These are phyloP conservation scores for Gossypium schwendimanii DNA, from an alignment of 441 rosid species.

Conservation along the genomic window DNA sequence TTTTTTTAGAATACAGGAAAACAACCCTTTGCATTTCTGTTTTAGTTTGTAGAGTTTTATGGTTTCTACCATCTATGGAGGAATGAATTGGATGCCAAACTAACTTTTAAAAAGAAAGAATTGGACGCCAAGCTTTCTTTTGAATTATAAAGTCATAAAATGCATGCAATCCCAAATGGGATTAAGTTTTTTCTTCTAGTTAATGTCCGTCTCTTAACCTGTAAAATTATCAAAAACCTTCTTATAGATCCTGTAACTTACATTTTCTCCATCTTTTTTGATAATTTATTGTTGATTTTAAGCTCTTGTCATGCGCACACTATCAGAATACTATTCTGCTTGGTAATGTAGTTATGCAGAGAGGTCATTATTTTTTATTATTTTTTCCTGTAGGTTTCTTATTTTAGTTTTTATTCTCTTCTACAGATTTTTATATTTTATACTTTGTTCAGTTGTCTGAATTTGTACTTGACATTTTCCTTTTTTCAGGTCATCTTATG, in stretches of 20 bases:
- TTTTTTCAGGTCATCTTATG: constrained; percentile 65
- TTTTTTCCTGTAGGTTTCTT: neutral
- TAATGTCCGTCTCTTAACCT: neutral
- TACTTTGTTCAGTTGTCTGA: neutral
- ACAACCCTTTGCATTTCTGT: neutral
- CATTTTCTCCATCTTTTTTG: neutral
- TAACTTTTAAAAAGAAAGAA: neutral
- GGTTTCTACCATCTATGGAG: constrained; percentile 2
- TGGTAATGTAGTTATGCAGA: neutral
- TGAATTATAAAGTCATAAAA: neutral
- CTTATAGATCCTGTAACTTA: neutral
- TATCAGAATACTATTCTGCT: neutral
- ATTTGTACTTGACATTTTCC: constrained; percentile 7
- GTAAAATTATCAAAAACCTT: neutral
- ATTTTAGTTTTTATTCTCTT: neutral
- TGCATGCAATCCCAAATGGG: neutral
- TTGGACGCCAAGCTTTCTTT: neutral
- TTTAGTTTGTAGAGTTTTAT: constrained; percentile 4
- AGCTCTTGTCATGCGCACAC: neutral
- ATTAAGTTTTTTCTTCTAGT: neutral
- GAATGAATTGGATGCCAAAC: neutral
- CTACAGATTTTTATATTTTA: neutral
- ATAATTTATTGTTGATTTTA: neutral
- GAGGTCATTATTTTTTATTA: neutral
- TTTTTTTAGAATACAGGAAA: neutral